Evolutionary conservation across 2,329 filamentous ascomycete species (phyloP).

Genomic region (Fusarium sarcochroum): DNA sequence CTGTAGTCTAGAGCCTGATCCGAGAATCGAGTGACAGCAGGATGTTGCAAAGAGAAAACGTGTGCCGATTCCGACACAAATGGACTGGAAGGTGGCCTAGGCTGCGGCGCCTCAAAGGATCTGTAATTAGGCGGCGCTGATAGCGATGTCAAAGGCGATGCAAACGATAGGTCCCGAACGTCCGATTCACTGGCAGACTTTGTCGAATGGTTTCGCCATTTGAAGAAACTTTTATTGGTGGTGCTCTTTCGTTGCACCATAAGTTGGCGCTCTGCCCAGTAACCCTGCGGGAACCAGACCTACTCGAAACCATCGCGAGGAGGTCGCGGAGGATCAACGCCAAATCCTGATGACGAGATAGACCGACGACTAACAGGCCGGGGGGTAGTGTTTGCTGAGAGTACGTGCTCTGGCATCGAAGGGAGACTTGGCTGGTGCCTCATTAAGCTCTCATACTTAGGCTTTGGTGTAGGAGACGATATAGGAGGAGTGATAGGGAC

Average conservation of each 20-base stretch:
- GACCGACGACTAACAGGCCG: conserved; percentile 1
- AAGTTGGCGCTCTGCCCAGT: conserved; percentile 71
- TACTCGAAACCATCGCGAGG: conserved; percentile 69
- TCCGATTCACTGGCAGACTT: conserved; percentile 56
- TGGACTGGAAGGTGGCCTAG: conserved; percentile 54
- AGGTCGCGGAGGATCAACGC: conserved; percentile 68
- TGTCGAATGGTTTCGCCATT: conserved; percentile 57
- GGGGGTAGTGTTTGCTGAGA: conserved; percentile 17
- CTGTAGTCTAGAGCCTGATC: conserved; percentile 19
- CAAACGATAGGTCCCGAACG: conserved; percentile 32
- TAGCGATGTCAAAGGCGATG: conserved; percentile 47
- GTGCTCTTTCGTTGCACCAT: conserved; percentile 50
- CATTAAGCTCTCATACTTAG: conserved; percentile 24
- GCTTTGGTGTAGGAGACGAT: conserved; percentile 16
- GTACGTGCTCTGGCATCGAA: conserved; percentile 23
- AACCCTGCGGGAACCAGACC: conserved; percentile 74
- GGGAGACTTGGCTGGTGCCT: conserved; percentile 39
- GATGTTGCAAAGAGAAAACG: conserved; percentile 62
- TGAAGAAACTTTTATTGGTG: conserved; percentile 55
- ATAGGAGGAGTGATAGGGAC: conserved; percentile 13
- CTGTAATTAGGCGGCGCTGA: conserved; percentile 31
- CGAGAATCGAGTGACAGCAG: conserved; percentile 26
- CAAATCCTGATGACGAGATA: conserved; percentile 41
- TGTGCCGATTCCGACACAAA: conserved; percentile 64
- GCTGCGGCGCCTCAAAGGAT: conserved; percentile 22